Evolutionary conservation across 192 early-diverging fungal genomes (phyloP).

Genomic region (Spizellomyces sp.): DNA sequence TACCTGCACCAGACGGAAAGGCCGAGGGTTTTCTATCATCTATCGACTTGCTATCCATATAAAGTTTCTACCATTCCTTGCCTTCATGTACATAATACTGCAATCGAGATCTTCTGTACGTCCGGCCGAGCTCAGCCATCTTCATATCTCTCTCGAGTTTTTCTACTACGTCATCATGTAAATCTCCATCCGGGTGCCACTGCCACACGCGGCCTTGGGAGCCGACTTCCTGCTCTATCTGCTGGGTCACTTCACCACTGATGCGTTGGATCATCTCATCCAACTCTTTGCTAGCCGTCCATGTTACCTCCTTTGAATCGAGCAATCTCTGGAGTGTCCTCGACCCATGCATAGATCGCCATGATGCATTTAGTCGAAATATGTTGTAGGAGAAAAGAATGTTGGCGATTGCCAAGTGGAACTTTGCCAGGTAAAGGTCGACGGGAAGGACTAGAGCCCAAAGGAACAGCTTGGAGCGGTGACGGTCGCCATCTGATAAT

Average conservation of each 20-base stretch:
- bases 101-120: slow-evolving; percentile 44
- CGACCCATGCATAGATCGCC: slow-evolving; percentile 36
- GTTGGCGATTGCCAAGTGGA: slow-evolving; percentile 42
- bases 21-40: too few relatives aligned
- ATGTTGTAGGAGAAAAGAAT: slow-evolving; percentile 49
- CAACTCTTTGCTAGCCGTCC: slow-evolving; percentile 38
- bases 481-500: slow-evolving; percentile 24
- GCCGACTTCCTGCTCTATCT: slow-evolving; percentile 4
- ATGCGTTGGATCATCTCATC: slow-evolving; percentile 12
- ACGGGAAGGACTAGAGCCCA: slow-evolving; percentile 41
- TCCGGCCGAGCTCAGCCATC: slow-evolving; percentile 40
- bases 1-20: too few relatives aligned
- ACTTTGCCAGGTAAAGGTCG: slow-evolving; percentile 44
- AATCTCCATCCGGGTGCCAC: slow-evolving; percentile 37
- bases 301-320: slow-evolving; percentile 36
- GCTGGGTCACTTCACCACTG: slow-evolving; percentile 27
- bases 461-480: slow-evolving; percentile 32
- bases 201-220: slow-evolving; percentile 28
- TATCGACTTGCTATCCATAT: too few relatives aligned
- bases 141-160: slow-evolving; percentile 43
- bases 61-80: slow-evolving; percentile 16
- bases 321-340: slow-evolving; percentile 37
- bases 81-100: slow-evolving; percentile 35
- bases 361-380: slow-evolving; percentile 46
- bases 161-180: slow-evolving; percentile 54